Evolutionary conservation across 148 eudicot genomes (phyloP).

Genomic region (Linanthus parryae): DNA sequence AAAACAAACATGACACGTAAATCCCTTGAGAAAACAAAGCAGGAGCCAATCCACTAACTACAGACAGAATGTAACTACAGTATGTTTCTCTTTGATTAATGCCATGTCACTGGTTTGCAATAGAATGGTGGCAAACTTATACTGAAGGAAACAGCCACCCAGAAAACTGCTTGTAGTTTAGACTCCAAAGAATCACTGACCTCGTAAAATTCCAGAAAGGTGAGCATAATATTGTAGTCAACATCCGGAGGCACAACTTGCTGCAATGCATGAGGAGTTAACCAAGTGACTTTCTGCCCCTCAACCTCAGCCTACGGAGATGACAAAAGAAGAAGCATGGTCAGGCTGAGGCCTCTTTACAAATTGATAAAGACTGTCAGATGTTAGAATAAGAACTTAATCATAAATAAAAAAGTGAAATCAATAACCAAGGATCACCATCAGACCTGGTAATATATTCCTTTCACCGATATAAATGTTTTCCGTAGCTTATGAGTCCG

Average conservation of each 20-base stretch:
- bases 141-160: neutral
- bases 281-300: conserved; percentile 93
- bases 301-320: conserved; percentile 68
- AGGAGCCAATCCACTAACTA: neutral
- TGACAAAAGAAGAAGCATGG: neutral
- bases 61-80: no score
- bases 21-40: neutral
- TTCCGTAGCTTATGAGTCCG: conserved; percentile 87
- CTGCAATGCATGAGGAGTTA: conserved; percentile 89
- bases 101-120: no score
- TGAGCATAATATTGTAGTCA: conserved; percentile 77
- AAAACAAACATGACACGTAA: neutral
- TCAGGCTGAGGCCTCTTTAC: no score
- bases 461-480: conserved; percentile 89
- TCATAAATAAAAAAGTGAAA: no score
- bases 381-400: no score
- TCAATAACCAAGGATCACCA: neutral
- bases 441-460: conserved; percentile 86
- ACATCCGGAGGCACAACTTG: conserved; percentile 85
- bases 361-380: no score
- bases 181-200: conserved; percentile 18
- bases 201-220: conserved; percentile 88
- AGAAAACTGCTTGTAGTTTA: neutral
- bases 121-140: neutral
- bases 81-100: no score